Percentiles rank a stretch among this genome's conserved stretches.
Evolutionary conservation across 2,329 filamentous ascomycete genomes (phyloP).

Genomic region (Cladorrhinum sp.): DNA sequence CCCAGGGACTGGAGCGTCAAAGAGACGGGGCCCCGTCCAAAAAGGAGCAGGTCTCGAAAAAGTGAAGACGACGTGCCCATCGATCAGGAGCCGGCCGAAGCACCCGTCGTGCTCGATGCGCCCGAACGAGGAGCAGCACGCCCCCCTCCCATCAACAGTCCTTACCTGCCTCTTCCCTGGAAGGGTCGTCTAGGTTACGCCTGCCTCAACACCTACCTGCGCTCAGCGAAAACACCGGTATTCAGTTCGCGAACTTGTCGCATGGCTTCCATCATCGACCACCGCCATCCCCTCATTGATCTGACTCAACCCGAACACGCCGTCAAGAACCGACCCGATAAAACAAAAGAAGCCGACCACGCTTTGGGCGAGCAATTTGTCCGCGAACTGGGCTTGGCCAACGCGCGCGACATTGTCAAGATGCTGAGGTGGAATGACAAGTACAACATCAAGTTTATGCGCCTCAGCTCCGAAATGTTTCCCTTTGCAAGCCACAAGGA

Average conservation of each 20-base stretch:
- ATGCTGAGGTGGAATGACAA: conserved; percentile 90
- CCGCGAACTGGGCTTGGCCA: conserved; percentile 73
- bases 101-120: not conserved
- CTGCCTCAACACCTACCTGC: conserved; percentile 88
- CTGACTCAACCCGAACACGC: conserved; percentile 73
- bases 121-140: conserved; percentile 48
- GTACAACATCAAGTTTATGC: conserved; percentile 88
- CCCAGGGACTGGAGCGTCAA: not conserved
- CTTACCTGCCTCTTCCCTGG: conserved; percentile 83
- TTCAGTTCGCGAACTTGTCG: conserved; percentile 91
- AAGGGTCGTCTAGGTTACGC: conserved; percentile 87
- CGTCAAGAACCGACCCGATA: conserved; percentile 83
- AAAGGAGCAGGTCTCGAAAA: not conserved
- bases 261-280: conserved; percentile 84
- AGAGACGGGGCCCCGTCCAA: conserved; percentile 13
- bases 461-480: conserved; percentile 94
- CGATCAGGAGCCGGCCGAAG: not conserved
- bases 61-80: not conserved
- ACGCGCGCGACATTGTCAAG: conserved; percentile 78
- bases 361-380: conserved; percentile 70
- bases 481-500: conserved; percentile 88
- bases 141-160: conserved; percentile 77
- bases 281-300: conserved; percentile 76
- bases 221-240: conserved; percentile 74
- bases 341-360: conserved; percentile 62